These are phyloP conservation scores for Ceratocystiopsis sp. DNA, from an alignment of 2,329 filamentous ascomycete species.

Conservation along the genomic window DNA sequence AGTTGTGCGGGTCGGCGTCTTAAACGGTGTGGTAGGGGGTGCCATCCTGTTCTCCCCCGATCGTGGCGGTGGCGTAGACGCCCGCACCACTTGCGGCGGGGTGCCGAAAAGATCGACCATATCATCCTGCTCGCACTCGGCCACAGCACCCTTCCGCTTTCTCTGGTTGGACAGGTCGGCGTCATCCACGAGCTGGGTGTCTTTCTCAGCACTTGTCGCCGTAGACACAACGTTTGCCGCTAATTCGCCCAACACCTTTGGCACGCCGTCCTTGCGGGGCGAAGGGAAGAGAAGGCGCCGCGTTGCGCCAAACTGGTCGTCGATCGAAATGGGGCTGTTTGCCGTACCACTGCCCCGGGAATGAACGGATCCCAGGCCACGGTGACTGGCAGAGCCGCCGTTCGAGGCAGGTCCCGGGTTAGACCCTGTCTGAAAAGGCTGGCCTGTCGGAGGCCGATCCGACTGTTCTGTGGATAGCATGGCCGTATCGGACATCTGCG, in stretches of 20 bases:
- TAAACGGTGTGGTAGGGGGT: conserved; percentile 22
- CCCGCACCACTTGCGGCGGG: conserved; percentile 22
- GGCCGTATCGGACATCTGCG: not conserved
- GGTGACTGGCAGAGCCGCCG: conserved; percentile 15
- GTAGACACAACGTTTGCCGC: conserved; percentile 29
- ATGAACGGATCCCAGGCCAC: conserved; percentile 28
- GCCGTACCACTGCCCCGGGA: conserved; percentile 38
- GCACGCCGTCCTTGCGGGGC: conserved; percentile 46
- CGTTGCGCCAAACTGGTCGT: conserved; percentile 37
- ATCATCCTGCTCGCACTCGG: conserved; percentile 16
- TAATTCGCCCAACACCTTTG: conserved; percentile 44
- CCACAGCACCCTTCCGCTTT: conserved; percentile 17
- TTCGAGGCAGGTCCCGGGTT: conserved; percentile 14
- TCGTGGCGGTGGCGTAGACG: conserved; percentile 33
- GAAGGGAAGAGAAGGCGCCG: conserved; percentile 63
- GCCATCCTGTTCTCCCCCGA: no score
- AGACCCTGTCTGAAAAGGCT: conserved; percentile 17
- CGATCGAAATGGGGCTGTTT: conserved; percentile 37
- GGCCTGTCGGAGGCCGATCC: not conserved
- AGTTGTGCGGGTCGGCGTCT: conserved; percentile 46
- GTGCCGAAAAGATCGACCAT: conserved; percentile 48
- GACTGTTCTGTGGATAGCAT: not conserved
- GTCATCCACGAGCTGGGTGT: not conserved
- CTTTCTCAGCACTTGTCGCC: no score
- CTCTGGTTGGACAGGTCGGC: conserved; percentile 5